These are phyloP conservation scores for Dictyostelium firmibasis DNA, from an alignment of 78 protist genomes.

Conservation along the genomic window DNA sequence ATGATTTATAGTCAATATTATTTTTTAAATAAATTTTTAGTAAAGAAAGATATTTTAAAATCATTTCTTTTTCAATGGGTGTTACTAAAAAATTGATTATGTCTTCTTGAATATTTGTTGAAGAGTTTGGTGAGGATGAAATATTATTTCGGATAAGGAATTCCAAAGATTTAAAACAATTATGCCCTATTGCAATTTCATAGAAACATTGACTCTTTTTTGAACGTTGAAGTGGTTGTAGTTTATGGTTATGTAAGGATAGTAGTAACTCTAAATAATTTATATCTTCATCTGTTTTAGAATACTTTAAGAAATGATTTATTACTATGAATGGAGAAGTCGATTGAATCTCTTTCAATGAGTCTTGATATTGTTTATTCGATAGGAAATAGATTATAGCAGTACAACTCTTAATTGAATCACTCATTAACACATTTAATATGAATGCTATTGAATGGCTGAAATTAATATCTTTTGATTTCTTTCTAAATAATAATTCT, in stretches of 20 bases:
- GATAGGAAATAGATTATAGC: background rate
- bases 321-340: background rate
- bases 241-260: background rate
- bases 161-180: background rate
- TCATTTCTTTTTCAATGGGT: background rate
- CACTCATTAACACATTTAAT: background rate
- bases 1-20: background rate
- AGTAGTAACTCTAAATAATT: background rate
- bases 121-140: background rate
- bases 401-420: background rate
- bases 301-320: background rate
- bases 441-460: background rate
- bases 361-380: background rate
- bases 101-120: background rate
- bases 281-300: background rate
- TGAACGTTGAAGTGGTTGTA: background rate
- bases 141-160: background rate
- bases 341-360: background rate
- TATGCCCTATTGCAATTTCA: background rate
- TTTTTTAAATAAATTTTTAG: no score
- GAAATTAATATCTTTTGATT: background rate
- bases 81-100: no score
- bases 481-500: background rate
- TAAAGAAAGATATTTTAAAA: background rate
- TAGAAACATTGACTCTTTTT: background rate